phyloP scores from a whole-genome alignment of 2,329 filamentous ascomycete genomes.

The Colletotrichum sp. region DNA sequence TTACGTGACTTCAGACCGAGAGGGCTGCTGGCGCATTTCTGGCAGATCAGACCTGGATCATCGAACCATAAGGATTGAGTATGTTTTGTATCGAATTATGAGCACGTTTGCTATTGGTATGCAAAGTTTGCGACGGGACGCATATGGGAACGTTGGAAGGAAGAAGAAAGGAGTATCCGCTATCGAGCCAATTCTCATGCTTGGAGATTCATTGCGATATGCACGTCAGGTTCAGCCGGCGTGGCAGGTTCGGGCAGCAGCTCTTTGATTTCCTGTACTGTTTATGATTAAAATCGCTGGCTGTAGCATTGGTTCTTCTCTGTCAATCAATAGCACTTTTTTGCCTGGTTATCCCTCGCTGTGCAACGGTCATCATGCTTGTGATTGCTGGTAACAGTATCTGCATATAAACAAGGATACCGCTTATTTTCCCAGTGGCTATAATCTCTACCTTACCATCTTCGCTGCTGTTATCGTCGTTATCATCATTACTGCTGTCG shows the following conservation, averaged over 20 bases:
- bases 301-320: not conserved
- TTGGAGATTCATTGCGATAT: not conserved
- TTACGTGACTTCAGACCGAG: not conserved
- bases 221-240: not conserved
- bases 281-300: not conserved
- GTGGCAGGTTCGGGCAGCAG: not conserved
- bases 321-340: not conserved
- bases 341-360: not conserved
- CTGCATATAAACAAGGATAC: not conserved
- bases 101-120: not conserved
- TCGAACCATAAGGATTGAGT: not conserved
- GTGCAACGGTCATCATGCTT: not conserved
- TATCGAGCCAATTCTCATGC: not conserved
- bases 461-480: not conserved
- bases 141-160: not conserved
- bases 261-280: not conserved
- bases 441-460: not conserved
- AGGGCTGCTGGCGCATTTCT: not conserved
- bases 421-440: not conserved
- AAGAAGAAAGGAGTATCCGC: not conserved
- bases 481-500: not conserved
- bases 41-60: not conserved
- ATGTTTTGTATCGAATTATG: not conserved
- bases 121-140: not conserved
- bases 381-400: not conserved